Conservation (phyloP, 2,329 filamentous ascomycete species). For the Botryotinia narcissicola region DNA sequence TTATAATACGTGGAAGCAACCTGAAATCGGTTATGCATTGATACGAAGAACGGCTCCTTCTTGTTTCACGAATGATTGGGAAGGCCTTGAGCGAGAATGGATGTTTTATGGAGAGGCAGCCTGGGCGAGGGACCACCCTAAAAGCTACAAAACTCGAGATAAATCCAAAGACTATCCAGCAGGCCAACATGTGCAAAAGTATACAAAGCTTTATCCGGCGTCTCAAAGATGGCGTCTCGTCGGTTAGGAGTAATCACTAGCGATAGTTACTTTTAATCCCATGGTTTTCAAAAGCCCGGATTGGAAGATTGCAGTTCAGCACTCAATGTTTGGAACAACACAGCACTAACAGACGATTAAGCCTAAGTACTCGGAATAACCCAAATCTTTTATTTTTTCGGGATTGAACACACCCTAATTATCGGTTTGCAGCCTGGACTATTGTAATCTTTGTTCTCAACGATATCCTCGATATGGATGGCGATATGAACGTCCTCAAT, state of each 20-base stretch:
- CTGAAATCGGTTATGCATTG: background rate
- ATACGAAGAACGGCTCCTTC: conserved; percentile 2
- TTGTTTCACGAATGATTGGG: conserved; percentile 3
- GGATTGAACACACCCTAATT: background rate
- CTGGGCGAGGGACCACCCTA: background rate
- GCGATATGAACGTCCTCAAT: background rate
- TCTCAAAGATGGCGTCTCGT: background rate
- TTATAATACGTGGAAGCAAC: conserved; percentile 4
- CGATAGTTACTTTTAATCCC: background rate
- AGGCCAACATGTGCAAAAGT: background rate
- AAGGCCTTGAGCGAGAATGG: conserved; percentile 3
- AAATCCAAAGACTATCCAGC: conserved; percentile 3
- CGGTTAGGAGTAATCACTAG: background rate
- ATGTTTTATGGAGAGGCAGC: background rate
- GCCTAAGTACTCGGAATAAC: background rate
- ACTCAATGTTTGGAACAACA: background rate
- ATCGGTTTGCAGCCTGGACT: background rate
- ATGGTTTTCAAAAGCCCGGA: background rate
- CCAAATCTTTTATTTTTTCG: background rate
- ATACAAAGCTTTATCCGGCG: background rate
- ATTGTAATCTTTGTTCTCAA: background rate
- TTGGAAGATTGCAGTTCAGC: background rate
- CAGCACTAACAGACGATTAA: background rate
- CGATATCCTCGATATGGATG: background rate
- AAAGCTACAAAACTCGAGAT: background rate